A percentile compares a stretch with the other conserved stretches of the same genome.
These are phyloP conservation scores for Ustilago esculenta DNA, from an alignment of 1,284 basidiomycete genomes.

Conservation along the genomic window DNA sequence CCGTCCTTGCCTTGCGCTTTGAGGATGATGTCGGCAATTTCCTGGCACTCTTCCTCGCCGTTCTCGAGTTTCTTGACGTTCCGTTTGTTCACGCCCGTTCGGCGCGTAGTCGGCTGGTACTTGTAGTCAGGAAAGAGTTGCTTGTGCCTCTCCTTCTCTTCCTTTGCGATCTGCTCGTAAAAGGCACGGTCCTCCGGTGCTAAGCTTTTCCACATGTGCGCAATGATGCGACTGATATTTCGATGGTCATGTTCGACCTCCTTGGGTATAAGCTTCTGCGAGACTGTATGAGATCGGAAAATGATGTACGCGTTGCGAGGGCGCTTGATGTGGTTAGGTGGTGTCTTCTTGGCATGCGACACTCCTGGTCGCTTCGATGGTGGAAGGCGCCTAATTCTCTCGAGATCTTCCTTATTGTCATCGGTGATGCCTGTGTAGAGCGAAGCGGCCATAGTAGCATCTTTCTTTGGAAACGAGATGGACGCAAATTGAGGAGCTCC, in stretches of 20 bases:
- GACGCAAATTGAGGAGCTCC: slow-evolving; percentile 9
- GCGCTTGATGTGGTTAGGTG: slow-evolving; percentile 78
- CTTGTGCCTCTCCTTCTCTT: slow-evolving; percentile 58
- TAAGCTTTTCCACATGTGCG: slow-evolving; percentile 63
- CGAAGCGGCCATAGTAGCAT: not conserved
- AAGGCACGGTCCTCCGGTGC: slow-evolving; percentile 44
- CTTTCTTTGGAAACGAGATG: slow-evolving; percentile 21
- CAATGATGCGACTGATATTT: slow-evolving; percentile 72
- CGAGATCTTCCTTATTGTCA: not conserved
- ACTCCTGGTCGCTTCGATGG: slow-evolving; percentile 39
- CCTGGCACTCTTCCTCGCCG: slow-evolving; percentile 56
- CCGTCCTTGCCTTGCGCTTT: slow-evolving; percentile 53
- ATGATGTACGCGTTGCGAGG: slow-evolving; percentile 95
- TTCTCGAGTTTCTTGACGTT: slow-evolving; percentile 52
- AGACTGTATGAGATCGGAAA: slow-evolving; percentile 87
- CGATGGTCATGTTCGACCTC: slow-evolving; percentile 84
- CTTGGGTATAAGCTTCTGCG: slow-evolving; percentile 78
- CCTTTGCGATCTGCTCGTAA: slow-evolving; percentile 53
- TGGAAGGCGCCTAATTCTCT: slow-evolving; percentile 6
- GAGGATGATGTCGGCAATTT: slow-evolving; percentile 60
- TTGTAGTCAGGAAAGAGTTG: slow-evolving; percentile 58
- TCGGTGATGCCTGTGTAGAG: slow-evolving; percentile 6
- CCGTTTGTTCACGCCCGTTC: slow-evolving; percentile 32
- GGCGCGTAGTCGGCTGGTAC: slow-evolving; percentile 53
- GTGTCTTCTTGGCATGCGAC: slow-evolving; percentile 56